Percentiles rank a stretch among this genome's conserved stretches.
These are phyloP conservation scores for Raphanus hybrid DNA, from an alignment of 441 rosid genomes.

Conservation along the genomic window DNA sequence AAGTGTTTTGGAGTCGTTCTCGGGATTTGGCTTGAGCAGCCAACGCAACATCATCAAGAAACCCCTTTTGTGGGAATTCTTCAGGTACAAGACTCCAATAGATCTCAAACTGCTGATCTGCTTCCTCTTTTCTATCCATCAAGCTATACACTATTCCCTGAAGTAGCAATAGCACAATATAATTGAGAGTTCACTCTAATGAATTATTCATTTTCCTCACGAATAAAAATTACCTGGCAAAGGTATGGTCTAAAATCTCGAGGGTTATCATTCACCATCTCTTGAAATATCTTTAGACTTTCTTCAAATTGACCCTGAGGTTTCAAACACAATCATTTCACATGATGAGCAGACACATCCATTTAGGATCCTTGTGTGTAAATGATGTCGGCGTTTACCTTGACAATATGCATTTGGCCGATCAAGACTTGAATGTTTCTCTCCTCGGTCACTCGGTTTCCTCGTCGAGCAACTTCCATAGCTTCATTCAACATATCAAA, in stretches of 20 bases:
- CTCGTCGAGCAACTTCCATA: constrained; percentile 58
- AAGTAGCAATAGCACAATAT: neutral
- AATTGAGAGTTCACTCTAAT: neutral
- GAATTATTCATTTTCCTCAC: constrained; percentile 10
- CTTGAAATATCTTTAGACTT: constrained; percentile 73
- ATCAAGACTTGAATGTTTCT: constrained; percentile 79
- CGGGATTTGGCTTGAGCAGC: constrained; percentile 68
- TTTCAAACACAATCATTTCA: constrained; percentile 20
- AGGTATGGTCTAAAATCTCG: constrained; percentile 95
- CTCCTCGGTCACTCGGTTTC: constrained; percentile 74
- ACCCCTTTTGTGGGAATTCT: constrained; percentile 83
- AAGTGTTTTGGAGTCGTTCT: constrained; percentile 58
- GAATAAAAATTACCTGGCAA: constrained; percentile 66
- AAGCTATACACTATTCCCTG: constrained; percentile 92
- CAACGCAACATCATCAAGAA: constrained; percentile 76
- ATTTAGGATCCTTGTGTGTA: neutral
- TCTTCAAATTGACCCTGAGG: constrained; percentile 78
- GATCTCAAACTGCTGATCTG: constrained; percentile 74
- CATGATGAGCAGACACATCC: constrained; percentile 2
- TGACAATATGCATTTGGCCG: constrained; percentile 84
- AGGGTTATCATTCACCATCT: constrained; percentile 75
- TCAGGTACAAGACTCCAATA: constrained; percentile 81
- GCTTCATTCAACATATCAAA: constrained; percentile 84
- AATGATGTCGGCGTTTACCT: constrained; percentile 46
- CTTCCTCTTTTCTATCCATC: constrained; percentile 74